phyloP scores from a whole-genome alignment of 345 rosid genomes.

The Hibiscus tridactylites region DNA sequence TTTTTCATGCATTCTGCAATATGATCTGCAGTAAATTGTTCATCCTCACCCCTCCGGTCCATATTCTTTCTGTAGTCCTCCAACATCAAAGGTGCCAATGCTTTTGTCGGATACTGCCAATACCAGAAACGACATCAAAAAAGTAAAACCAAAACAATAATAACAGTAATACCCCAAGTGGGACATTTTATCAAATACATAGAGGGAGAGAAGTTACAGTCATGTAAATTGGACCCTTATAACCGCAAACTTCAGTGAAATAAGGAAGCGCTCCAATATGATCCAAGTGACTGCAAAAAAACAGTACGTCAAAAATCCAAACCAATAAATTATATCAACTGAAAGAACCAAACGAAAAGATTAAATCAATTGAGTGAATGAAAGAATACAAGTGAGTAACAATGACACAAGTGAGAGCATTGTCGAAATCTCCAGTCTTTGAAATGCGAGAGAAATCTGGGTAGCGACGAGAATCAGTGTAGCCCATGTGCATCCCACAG shows the following conservation, averaged over 20 bases:
- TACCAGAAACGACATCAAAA: constrained; percentile 13
- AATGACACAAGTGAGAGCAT: constrained; percentile 54
- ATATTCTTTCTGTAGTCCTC: constrained; percentile 83
- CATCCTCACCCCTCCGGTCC: constrained; percentile 90
- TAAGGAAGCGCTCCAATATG: constrained; percentile 92
- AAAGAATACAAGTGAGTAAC: constrained; percentile 71
- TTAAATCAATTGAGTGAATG: background rate
- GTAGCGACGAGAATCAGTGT: constrained; percentile 68
- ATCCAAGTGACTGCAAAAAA: constrained; percentile 65
- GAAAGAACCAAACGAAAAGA: background rate
- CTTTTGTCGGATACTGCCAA: constrained; percentile 83
- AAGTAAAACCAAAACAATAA: background rate
- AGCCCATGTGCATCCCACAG: constrained; percentile 98
- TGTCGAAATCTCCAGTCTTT: constrained; percentile 44
- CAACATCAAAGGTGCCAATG: constrained; percentile 84
- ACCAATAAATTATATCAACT: background rate
- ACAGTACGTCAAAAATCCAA: background rate
- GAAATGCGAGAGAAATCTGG: constrained; percentile 79
- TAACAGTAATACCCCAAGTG: background rate
- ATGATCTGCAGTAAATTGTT: constrained; percentile 65
- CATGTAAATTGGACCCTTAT: constrained; percentile 80
- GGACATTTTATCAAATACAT: constrained; percentile 33
- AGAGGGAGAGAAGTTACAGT: constrained; percentile 45
- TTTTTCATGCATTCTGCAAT: constrained; percentile 74
- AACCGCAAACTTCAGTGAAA: constrained; percentile 94